These are phyloP conservation scores for Zygosaccharomyces rouxii DNA, from an alignment of 805 yeast species.

Conservation along the genomic window DNA sequence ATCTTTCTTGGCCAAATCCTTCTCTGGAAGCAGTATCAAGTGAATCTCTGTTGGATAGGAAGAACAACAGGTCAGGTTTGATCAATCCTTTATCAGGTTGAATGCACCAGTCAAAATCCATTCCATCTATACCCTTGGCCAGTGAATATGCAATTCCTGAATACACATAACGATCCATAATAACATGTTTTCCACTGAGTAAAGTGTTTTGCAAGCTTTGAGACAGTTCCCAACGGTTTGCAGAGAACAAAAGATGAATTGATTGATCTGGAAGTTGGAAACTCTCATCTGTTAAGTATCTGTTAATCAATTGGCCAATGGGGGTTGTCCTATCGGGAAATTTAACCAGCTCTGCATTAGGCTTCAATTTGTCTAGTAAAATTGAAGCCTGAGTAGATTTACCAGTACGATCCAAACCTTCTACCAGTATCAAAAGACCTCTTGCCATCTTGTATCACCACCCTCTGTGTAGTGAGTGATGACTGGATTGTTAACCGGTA, in stretches of 20 bases:
- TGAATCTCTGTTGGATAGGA: constrained; percentile 53
- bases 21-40: constrained; percentile 46
- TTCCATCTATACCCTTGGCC: constrained; percentile 56
- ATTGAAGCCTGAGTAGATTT: constrained; percentile 74
- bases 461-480: background rate
- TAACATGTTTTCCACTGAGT: constrained; percentile 50
- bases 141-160: constrained; percentile 91
- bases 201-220: constrained; percentile 44
- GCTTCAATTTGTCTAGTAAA: constrained; percentile 34
- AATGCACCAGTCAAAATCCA: constrained; percentile 71
- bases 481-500: background rate
- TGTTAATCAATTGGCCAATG: constrained; percentile 74
- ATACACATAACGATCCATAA: constrained; percentile 83
- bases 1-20: constrained; percentile 93
- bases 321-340: constrained; percentile 86
- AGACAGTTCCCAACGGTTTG: constrained; percentile 88
- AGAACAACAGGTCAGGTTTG: constrained; percentile 77
- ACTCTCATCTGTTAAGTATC: constrained; percentile 53
- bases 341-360: constrained; percentile 50
- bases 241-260: constrained; percentile 82
- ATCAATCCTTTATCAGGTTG: constrained; percentile 82
- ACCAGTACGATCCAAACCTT: constrained; percentile 94
- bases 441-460: constrained; percentile 32
- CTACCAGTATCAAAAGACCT: constrained; percentile 76
- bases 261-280: constrained; percentile 66